Evolutionary conservation across 2,329 filamentous ascomycete genomes (phyloP), one percentile per base, ranked within the genome.

Genomic region (Verticillium longisporum): DNA sequence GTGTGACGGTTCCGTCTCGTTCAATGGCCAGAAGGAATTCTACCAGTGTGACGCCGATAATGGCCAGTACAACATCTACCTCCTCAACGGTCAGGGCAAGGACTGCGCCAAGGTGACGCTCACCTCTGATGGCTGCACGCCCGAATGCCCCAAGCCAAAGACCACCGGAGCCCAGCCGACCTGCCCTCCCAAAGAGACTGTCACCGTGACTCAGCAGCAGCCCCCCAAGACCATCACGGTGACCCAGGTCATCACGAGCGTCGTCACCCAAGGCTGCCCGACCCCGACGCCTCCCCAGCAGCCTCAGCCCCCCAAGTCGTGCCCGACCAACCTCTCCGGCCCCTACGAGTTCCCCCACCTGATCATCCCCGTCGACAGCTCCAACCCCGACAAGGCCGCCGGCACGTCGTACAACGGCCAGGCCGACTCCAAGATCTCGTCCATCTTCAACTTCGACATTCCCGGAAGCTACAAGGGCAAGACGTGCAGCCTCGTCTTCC

Each of bases 401-500:
- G 85, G 86, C 7, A 84, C 80, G 1, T 79, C 78, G 1, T 82
- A 77, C 73, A 81, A 83, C 64, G 86, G 85, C 59, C 78, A 80
- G 11, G 76, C 88, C 41, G 82, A 81, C 13, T 72, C 77, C 18
- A 77, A 75, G 60, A 72, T 83, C 57, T 83, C 82, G 10, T 81
- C 82, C 13, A 81, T 89, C 68, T 90, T 88, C 81, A 88, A 88
- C 76, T 90, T 90, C 73, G 85, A 88, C 68, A 83, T 90, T 54
- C 83, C 83, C 1, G 64, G 72, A 4, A 72, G 74, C 5, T 79
- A 84, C 66, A 66, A 75, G 9, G 84, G 83, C 66, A 83, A 84
- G 73, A 83, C 75, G 7, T 91, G 88, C 75, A 82, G 79, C 60
- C 75, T 90, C 9, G 75, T 86, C 61, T 90, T 90, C 81, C 76